A percentile compares a stretch with the other conserved stretches of the same genome.
These are phyloP conservation scores for Kwoniella sp. DNA, from an alignment of 768 basidiomycete genomes.

Conservation along the genomic window DNA sequence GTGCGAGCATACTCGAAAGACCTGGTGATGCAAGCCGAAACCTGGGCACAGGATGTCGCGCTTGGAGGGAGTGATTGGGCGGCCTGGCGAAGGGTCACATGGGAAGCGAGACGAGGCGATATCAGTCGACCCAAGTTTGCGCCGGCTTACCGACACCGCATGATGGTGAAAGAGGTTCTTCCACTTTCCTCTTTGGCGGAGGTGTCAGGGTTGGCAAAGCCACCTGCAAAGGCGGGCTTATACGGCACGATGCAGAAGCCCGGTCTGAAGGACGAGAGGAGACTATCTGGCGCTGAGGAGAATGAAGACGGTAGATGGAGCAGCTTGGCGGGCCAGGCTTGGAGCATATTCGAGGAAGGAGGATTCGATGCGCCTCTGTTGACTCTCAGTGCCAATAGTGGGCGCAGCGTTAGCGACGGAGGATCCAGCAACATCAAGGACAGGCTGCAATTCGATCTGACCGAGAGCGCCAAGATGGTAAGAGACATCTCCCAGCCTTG, in stretches of 20 bases:
- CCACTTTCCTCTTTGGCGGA: constrained; percentile 13
- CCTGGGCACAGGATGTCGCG: constrained; percentile 37
- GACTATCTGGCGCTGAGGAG: too few relatives aligned
- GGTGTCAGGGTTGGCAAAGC: too few relatives aligned
- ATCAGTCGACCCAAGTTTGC: constrained; percentile 30
- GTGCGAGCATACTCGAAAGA: constrained; percentile 85
- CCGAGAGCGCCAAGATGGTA: constrained; percentile 73
- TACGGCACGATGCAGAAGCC: neutral
- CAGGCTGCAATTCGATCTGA: constrained; percentile 87
- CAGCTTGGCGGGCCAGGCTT: constrained; percentile 77
- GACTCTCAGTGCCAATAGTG: neutral
- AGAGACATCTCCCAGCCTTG: constrained; percentile 33
- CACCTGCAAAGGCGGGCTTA: too few relatives aligned
- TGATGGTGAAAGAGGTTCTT: constrained; percentile 33
- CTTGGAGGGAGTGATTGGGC: constrained; percentile 22
- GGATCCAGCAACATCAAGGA: constrained; percentile 39
- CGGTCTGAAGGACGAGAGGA: too few relatives aligned
- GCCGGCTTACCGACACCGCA: constrained; percentile 13
- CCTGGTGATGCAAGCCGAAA: constrained; percentile 61
- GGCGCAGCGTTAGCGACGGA: too few relatives aligned
- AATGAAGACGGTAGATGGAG: constrained; percentile 65
- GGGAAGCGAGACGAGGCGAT: constrained; percentile 14
- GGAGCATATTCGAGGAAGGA: constrained; percentile 83
- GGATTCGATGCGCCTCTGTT: constrained; percentile 61
- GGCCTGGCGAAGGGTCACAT: constrained; percentile 37